A percentile compares a stretch with the other conserved stretches of the same genome.
These are phyloP conservation scores for Gaeumannomyces sp. DNA, from an alignment of 2,329 filamentous ascomycete species.

Conservation along the genomic window DNA sequence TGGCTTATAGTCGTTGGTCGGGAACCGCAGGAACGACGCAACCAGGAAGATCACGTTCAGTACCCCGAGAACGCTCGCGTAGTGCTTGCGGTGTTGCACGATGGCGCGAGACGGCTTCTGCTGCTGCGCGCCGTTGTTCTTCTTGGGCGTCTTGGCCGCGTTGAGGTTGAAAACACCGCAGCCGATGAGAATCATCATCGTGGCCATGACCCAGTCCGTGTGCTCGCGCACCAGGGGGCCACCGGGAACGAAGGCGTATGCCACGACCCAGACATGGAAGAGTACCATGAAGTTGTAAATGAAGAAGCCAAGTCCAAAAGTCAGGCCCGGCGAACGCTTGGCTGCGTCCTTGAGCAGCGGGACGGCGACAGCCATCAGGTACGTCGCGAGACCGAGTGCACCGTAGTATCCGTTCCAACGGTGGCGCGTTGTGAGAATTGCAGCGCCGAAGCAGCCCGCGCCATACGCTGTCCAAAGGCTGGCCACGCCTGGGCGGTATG, in stretches of 20 bases:
- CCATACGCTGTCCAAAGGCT: conserved; percentile 76
- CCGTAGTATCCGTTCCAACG: conserved; percentile 92
- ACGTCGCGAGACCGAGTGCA: conserved; percentile 66
- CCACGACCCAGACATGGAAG: conserved; percentile 98
- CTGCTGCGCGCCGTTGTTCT: conserved; percentile 21
- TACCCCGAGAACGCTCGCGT: conserved; percentile 53
- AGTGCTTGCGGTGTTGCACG: conserved; percentile 44
- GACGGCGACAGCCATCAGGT: conserved; percentile 74
- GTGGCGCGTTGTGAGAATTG: conserved; percentile 66
- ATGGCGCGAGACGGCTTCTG: conserved; percentile 27
- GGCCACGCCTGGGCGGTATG: conserved; percentile 64
- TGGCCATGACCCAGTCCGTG: conserved; percentile 91
- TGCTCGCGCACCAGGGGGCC: conserved; percentile 87
- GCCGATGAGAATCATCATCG: conserved; percentile 78
- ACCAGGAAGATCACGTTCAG: conserved; percentile 76
- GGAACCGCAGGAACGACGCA: conserved; percentile 84
- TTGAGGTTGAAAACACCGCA: conserved; percentile 73
- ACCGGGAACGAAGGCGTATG: conserved; percentile 95
- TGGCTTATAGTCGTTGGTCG: conserved; percentile 82
- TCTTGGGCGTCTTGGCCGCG: conserved; percentile 26
- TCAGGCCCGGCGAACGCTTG: conserved; percentile 67
- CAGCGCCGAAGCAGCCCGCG: conserved; percentile 71
- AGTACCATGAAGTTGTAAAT: conserved; percentile 90
- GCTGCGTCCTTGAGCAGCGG: conserved; percentile 71
- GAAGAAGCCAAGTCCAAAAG: conserved; percentile 84